Conservation (phyloP, 129 eudicot species). For the Flaveria bidentis region DNA sequence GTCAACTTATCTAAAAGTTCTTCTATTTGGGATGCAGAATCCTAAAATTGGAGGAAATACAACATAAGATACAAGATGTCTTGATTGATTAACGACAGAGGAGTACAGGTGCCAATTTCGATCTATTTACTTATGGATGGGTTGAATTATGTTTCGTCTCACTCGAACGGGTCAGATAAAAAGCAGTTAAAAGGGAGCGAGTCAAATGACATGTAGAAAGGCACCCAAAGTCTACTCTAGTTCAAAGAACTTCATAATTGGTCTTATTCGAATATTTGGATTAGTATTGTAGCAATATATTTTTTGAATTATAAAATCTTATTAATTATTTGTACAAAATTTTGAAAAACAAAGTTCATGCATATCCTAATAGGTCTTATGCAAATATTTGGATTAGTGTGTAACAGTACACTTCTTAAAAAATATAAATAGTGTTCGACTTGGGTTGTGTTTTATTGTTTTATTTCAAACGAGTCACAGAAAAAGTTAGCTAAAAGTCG, state of each 20-base stretch:
- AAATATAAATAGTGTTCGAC: not conserved
- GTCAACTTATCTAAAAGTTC: slow-evolving; percentile 59
- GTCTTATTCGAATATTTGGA: not conserved
- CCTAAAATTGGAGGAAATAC: slow-evolving; percentile 37
- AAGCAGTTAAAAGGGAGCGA: not conserved
- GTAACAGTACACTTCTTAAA: not conserved
- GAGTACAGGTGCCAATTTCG: not conserved
- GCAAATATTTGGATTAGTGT: too few relatives aligned
- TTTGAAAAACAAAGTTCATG: too few relatives aligned
- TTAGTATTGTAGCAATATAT: not conserved
- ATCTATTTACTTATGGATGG: not conserved
- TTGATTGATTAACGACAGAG: slow-evolving; percentile 6
- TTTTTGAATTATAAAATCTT: not conserved
- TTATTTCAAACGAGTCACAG: not conserved
- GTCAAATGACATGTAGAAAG: not conserved
- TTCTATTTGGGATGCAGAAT: slow-evolving; percentile 53
- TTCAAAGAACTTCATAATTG: not conserved
- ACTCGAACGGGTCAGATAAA: not conserved
- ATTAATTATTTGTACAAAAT: not conserved
- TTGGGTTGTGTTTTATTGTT: not conserved
- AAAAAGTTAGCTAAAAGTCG: not conserved
- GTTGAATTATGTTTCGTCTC: not conserved
- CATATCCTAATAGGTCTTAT: too few relatives aligned
- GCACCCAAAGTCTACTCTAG: not conserved
- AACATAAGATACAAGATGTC: slow-evolving; percentile 12